Evolutionary conservation across 805 yeast species (phyloP).

Genomic region (Candida peoriensis): DNA sequence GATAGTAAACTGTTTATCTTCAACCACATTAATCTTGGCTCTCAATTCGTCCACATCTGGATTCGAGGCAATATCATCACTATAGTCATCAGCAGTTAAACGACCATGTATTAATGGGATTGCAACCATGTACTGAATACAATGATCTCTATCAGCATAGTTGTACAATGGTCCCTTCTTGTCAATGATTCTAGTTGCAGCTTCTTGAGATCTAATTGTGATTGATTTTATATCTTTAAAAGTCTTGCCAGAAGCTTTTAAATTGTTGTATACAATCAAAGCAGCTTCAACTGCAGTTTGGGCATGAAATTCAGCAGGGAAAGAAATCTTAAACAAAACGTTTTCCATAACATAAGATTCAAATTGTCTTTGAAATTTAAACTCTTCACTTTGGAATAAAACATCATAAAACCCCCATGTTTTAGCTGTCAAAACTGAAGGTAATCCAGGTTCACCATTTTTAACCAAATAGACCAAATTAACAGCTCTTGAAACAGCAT

Average conservation of each 20-base stretch:
- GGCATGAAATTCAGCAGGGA: conserved; percentile 64
- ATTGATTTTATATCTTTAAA: conserved; percentile 44
- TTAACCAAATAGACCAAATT: conserved; percentile 48
- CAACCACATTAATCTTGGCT: conserved; percentile 49
- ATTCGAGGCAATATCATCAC: conserved; percentile 44
- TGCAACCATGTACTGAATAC: conserved; percentile 61
- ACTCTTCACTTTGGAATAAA: conserved; percentile 46
- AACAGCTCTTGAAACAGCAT: conserved; percentile 55
- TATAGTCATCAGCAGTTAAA: conserved; percentile 53
- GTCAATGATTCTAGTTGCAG: conserved; percentile 56
- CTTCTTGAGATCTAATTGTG: conserved; percentile 53
- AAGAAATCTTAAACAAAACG: conserved; percentile 54
- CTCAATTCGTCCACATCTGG: conserved; percentile 49
- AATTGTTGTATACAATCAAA: conserved; percentile 34
- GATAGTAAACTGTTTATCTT: conserved; percentile 40
- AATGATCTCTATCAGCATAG: conserved; percentile 62
- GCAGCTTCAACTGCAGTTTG: conserved; percentile 63
- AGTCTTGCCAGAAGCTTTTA: conserved; percentile 37
- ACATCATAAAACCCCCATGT: conserved; percentile 65
- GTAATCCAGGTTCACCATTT: conserved; percentile 51
- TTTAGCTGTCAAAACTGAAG: conserved; percentile 50
- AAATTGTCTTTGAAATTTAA: conserved; percentile 48
- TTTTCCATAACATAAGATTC: conserved; percentile 62
- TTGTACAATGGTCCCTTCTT: conserved; percentile 55
- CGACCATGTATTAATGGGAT: conserved; percentile 51